Conservation (phyloP, 1,284 basidiomycete species). For the Trichosporon asahii region DNA sequence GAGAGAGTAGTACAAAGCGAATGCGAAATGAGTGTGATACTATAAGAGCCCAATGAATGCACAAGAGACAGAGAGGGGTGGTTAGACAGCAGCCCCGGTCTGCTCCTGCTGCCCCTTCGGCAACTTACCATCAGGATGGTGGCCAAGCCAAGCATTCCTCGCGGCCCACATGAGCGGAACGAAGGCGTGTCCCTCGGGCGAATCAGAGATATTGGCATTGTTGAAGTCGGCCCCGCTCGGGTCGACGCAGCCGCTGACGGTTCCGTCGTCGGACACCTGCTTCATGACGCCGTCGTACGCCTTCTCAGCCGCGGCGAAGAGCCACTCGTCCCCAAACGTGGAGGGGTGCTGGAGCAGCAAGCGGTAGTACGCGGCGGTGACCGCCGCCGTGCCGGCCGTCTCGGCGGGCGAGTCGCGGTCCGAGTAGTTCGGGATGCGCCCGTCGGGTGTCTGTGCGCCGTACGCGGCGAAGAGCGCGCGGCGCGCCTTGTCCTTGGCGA, state of each 20-base stretch:
- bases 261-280: constrained; percentile 28
- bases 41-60: background rate
- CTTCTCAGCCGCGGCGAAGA: constrained; percentile 18
- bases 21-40: background rate
- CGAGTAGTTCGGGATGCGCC: constrained; percentile 35
- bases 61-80: background rate
- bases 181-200: constrained; percentile 40
- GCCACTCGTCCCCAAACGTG: background rate
- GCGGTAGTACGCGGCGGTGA: constrained; percentile 42
- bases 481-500: constrained; percentile 55
- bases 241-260: constrained; percentile 35
- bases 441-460: constrained; percentile 46
- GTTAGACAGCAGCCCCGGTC: background rate
- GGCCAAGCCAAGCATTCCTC: constrained; percentile 22
- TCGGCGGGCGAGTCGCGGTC: constrained; percentile 12
- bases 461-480: constrained; percentile 52
- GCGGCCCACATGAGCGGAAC: constrained; percentile 43
- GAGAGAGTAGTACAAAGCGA: background rate
- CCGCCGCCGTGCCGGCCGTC: constrained; percentile 33
- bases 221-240: constrained; percentile 21
- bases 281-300: constrained; percentile 34
- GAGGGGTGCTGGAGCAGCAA: constrained; percentile 19
- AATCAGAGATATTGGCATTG: constrained; percentile 19
- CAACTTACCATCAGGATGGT: background rate
- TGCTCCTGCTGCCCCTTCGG: background rate